phyloP scores from a whole-genome alignment of 306 rosid genomes.

The Rosa chinensis region DNA sequence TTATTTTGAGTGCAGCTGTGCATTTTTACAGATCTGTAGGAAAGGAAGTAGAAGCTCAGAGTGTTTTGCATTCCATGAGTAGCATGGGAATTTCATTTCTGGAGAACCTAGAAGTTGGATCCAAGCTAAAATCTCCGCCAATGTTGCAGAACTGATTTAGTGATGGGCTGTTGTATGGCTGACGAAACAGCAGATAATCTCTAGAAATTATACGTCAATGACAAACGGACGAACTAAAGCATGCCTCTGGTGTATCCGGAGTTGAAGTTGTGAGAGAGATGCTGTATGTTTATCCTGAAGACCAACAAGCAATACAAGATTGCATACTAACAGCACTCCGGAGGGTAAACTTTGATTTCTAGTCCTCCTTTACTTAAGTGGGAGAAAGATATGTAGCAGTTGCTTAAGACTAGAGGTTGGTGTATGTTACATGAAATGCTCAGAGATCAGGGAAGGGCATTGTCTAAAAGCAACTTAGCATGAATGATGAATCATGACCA shows the following conservation, averaged over 20 bases:
- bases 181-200: not conserved
- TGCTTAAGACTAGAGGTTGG: constrained; percentile 1
- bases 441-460: not conserved
- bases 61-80: constrained; percentile 55
- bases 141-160: constrained; percentile 6
- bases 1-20: constrained; percentile 77
- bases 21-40: constrained; percentile 62
- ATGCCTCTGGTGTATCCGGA: not conserved
- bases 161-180: not conserved
- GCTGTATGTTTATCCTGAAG: not conserved
- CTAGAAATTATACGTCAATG: not conserved
- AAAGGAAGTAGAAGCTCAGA: constrained; percentile 51
- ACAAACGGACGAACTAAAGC: too few species aligned
- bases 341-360: not conserved
- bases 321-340: not conserved
- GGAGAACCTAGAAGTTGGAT: constrained; percentile 63
- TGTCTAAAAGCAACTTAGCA: not conserved
- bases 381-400: not conserved
- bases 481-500: not conserved
- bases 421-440: not conserved
- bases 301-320: not conserved
- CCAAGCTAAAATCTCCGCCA: constrained; percentile 27
- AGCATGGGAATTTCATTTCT: constrained; percentile 50
- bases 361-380: not conserved
- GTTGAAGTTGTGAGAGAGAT: not conserved